Base-by-base conservation (phyloP, 768 basidiomycete species). In the Lactifluus rugatus region DNA sequence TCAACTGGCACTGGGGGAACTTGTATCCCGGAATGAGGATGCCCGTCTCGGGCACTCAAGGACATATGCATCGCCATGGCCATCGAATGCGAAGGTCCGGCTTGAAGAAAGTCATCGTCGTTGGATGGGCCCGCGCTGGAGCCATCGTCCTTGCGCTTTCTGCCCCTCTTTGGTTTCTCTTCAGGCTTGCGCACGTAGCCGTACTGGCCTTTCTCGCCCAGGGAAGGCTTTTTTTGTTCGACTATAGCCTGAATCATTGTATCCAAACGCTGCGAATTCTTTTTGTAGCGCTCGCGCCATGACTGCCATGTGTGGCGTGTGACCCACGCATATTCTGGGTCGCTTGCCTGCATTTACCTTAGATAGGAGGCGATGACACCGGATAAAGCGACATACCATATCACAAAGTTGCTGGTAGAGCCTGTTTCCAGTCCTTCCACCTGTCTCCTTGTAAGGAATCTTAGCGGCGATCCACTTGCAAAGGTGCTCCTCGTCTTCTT, bases 231-330 rank as follows among this genome's bases (percentile, higher is more conserved):
- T 67, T 81, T 87, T 67, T 83, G 76, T 26, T 81, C 82, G 1
- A 91, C 87, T 13, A 89, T 82, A 5, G 73, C 72, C 1, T 80
- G 70, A 52, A 92, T 90, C 54, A 80, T 70, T 11, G 66, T 66
- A 66, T 91, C 87, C 37, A 91, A 76, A 10, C 87, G 81, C 7
- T 72, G 67, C 0, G 86, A 74, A 60, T 92, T 85, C 70, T 91
- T 91, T 74, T 91, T 90, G 73, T 92, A 92, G 28, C 89, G 77
- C 66, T 92, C 89, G 26, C 89, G 80, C 89, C 89, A 92, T 16
- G 89, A 92, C 63, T 90, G 87, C 89, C 89, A 92, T 2, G 88
- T 89, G 67, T 92, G 89, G 16, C 88, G 82, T 25, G 74, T 76
- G 19, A 89, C 89, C 89, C 89, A 91, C 0, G 78, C 74, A 65